Evolutionary conservation across 2,329 filamentous ascomycete genomes (phyloP), one percentile per base, ranked within the genome.

Genomic region (Parastagonospora avenae): DNA sequence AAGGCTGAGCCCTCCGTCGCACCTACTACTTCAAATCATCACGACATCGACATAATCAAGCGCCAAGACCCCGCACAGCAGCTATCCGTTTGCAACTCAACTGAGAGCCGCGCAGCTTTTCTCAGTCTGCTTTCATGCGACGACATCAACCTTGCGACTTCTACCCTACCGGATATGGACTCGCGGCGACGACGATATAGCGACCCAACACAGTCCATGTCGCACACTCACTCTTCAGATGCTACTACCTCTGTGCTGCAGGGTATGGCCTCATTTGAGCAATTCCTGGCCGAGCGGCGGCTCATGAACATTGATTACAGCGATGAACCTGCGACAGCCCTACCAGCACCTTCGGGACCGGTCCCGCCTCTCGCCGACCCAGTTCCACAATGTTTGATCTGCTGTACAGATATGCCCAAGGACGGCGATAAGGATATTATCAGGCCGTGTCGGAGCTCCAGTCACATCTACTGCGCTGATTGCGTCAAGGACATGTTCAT

Each of bases 401-500:
- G 66, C 46, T 59, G 54, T 42, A 41, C 14, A 7, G n/a, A 46
- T 1, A 40, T 66, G 8, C 54, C 59, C 0, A 48, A 53, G 4
- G 48, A 62, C 9, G 37, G 35, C 2, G 49, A 24, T 1, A 52
- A 41, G 16, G 48, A 60, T 32, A 53, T 50, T 2, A 35, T 61
- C 29, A 52, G 48, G 39, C 73, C 75, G 16, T 77, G 75, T 52
- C 57, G 59, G 6, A 10, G 6, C 2, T 77, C 74, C 50, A 12
- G 50, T 2, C 62, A 44, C 48, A 29, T 58, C 14, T 76, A 68
- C 54, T 78, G 76, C 54, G 44, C 37, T 10, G 31, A 53, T 4
- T 80, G 78, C 46, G 52, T 79, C 11, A 72, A 64, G 41, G 48
- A 56, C 4, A 75, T 77, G 71, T 80, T 80, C 59, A 53, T 74